Base-by-base conservation (phyloP, 768 basidiomycete species). In the Suillus luteus region DNA sequence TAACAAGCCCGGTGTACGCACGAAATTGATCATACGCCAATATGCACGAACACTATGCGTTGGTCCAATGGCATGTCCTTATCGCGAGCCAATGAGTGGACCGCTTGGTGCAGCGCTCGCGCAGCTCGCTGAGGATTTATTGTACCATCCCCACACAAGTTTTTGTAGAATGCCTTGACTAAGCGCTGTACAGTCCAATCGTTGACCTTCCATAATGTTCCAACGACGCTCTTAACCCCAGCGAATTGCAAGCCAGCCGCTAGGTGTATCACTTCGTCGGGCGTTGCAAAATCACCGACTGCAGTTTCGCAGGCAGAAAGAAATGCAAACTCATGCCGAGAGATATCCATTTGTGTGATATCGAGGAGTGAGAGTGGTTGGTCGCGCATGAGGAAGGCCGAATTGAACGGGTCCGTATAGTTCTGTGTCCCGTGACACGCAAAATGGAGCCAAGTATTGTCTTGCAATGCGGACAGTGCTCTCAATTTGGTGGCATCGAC, bases 231-330 rank as follows among this genome's bases (percentile, higher is more conserved):
- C 43, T 60, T 65, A 31, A 60, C 68, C 3, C 71, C 71, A 6
- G 65, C 62, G 5, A 68, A 61, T 40, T 69, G 64, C 64, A 72
- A 46, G 10, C 69, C 69, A 14, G 71, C 67, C 14, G 71, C 71
- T 12, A 72, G 60, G 46, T 72, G 71, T 6, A 72, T 52, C 8
- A 54, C 61, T 44, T 72, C 71, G 15, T 70, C 69, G 1, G 68
- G 67, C 0, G 59, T 64, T 15, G 14, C 27, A 8, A 11, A n/a
- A 19, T 2, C 17, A 12, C 31, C 31, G 2, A 33, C 31, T 33
- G 52, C 52, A 0, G 52, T 54, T 12, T 70, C 60, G 41, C 71
- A 72, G 8, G 71, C 71, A 44, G 71, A 72, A 24, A 72, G 64
- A 41, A 62, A 62, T 10, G 61, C 61, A 10, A 65, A 65, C n/a